A percentile compares a stretch with the other conserved stretches of the same genome.
Evolutionary conservation across 2,329 filamentous ascomycete genomes (phyloP).

Genomic region (Hortaea sp.): DNA sequence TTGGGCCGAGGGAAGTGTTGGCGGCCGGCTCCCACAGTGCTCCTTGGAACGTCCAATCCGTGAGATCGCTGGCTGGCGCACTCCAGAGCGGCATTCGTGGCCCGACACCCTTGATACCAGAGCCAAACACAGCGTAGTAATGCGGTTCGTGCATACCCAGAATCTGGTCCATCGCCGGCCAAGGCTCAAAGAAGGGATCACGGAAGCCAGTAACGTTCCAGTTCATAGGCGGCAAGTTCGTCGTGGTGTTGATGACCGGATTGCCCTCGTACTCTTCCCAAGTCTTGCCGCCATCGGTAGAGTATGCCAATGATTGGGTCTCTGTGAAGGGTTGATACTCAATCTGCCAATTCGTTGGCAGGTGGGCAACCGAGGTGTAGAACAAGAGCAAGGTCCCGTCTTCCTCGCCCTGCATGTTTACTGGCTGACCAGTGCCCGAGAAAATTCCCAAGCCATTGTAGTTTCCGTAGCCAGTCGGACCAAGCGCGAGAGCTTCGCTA

Average conservation of each 20-base stretch:
- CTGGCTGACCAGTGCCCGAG: conserved; percentile 41
- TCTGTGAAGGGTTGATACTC: conserved; percentile 37
- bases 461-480: conserved; percentile 30
- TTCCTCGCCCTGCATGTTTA: conserved; percentile 37
- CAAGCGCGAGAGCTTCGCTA: conserved; percentile 29
- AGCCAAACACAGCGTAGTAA: conserved; percentile 37
- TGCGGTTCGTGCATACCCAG: conserved; percentile 33
- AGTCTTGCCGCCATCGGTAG: conserved; percentile 36
- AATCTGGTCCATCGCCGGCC: conserved; percentile 33
- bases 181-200: conserved; percentile 27
- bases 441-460: conserved; percentile 46
- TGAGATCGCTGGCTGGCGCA: conserved; percentile 34
- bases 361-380: conserved; percentile 38
- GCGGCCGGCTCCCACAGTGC: conserved; percentile 35
- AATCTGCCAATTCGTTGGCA: conserved; percentile 37
- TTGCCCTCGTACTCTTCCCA: conserved; percentile 39
- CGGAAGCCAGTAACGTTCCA: conserved; percentile 37
- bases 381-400: conserved; percentile 38
- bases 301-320: conserved; percentile 36
- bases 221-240: conserved; percentile 27
- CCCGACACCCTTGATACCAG: conserved; percentile 38
- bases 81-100: conserved; percentile 39
- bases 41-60: conserved; percentile 38
- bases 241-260: conserved; percentile 32
- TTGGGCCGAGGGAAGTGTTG: conserved; percentile 32